These are phyloP conservation scores for Pleurotus tuber-regium DNA, from an alignment of 768 basidiomycete genomes.

Conservation along the genomic window DNA sequence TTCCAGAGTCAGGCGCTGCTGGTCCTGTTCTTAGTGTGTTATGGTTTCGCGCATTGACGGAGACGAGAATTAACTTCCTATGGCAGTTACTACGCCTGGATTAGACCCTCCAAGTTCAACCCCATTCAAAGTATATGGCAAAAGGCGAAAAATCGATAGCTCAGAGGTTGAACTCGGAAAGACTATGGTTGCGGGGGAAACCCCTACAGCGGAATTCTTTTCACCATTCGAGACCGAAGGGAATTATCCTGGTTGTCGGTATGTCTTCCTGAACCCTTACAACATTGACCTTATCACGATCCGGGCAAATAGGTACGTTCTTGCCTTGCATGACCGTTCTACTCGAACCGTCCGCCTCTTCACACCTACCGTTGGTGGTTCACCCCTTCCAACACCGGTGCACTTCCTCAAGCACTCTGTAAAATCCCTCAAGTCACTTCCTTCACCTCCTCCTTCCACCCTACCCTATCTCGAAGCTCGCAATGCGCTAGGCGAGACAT, in stretches of 20 bases:
- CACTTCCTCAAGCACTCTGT: constrained; percentile 72
- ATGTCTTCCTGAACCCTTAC: constrained; percentile 24
- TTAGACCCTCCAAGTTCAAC: constrained; percentile 56
- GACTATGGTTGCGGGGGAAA: constrained; percentile 71
- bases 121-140: constrained; percentile 60
- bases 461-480: constrained; percentile 60
- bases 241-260: constrained; percentile 67
- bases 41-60: neutral
- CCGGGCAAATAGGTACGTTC: constrained; percentile 60
- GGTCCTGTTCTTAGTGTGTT: constrained; percentile 15
- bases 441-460: constrained; percentile 47
- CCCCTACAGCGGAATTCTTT: constrained; percentile 79
- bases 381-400: constrained; percentile 62
- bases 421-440: constrained; percentile 75
- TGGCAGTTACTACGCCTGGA: constrained; percentile 62
- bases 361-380: constrained; percentile 25
- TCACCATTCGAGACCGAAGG: constrained; percentile 53
- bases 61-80: neutral
- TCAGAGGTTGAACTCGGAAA: constrained; percentile 13
- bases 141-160: constrained; percentile 38
- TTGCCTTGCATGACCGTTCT: constrained; percentile 78
- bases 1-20: constrained; percentile 5
- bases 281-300: neutral
- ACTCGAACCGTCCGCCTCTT: constrained; percentile 64
- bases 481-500: constrained; percentile 84